phyloP scores from a whole-genome alignment of 495 filamentous ascomycete genomes.

The Penicillium bovifimosum region DNA sequence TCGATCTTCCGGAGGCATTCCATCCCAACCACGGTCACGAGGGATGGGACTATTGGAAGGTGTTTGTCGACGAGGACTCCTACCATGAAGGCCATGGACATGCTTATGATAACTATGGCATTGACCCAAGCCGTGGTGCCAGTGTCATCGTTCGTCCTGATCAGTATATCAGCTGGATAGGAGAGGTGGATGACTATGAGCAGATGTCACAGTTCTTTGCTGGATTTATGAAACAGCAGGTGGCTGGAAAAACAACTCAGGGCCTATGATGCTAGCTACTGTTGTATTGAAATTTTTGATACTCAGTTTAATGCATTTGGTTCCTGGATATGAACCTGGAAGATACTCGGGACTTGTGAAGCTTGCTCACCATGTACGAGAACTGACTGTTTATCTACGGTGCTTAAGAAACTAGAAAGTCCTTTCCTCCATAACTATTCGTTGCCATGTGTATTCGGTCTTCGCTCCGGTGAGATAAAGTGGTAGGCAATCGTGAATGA shows the following conservation, averaged over 20 bases:
- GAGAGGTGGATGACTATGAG: conserved; percentile 45
- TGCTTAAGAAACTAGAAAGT: too few relatives aligned
- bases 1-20: conserved; percentile 52
- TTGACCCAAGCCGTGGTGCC: conserved; percentile 52
- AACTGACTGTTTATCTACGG: too few relatives aligned
- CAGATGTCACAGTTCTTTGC: conserved; percentile 13
- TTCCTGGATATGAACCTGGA: too few relatives aligned
- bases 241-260: background rate
- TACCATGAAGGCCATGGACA: conserved; percentile 58
- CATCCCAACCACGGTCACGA: conserved; percentile 44
- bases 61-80: conserved; percentile 57
- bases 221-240: conserved; percentile 10
- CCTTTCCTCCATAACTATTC: too few relatives aligned
- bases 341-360: too few relatives aligned
- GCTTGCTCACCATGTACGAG: too few relatives aligned
- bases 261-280: background rate
- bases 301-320: too few relatives aligned
- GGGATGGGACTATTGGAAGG: conserved; percentile 60
- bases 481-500: too few relatives aligned
- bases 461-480: too few relatives aligned
- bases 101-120: conserved; percentile 55
- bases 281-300: too few relatives aligned
- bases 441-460: too few relatives aligned
- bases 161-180: conserved; percentile 57
- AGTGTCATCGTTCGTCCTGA: conserved; percentile 57